phyloP scores from a whole-genome alignment of 164 flowering plant genomes.

The Umbellularia californica region DNA sequence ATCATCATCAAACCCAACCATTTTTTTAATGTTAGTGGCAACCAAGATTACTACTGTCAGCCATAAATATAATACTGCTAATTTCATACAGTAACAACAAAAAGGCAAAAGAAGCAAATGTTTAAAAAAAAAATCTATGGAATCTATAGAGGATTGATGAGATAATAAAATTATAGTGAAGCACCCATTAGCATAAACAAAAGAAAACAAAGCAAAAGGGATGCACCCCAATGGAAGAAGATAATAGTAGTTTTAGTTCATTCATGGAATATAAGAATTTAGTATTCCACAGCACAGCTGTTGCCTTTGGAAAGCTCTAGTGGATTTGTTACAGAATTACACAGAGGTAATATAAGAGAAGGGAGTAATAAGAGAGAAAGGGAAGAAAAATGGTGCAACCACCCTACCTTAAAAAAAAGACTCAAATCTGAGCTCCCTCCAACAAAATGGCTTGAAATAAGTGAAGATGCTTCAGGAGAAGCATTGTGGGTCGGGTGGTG shows the following conservation, averaged over 20 bases:
- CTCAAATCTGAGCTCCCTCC: slow-evolving; percentile 19
- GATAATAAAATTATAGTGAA: slow-evolving; percentile 13
- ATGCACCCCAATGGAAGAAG: slow-evolving; percentile 12
- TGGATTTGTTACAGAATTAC: slow-evolving; percentile 9
- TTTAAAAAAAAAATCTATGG: background rate
- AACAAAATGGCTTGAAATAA: slow-evolving; percentile 19
- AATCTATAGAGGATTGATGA: background rate
- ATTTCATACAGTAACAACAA: slow-evolving; percentile 4
- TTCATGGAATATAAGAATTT: slow-evolving; percentile 14
- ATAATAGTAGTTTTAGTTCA: slow-evolving; percentile 13
- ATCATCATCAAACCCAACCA: background rate
- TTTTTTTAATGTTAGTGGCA: slow-evolving; percentile 2
- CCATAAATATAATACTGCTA: background rate
- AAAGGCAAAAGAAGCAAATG: background rate
- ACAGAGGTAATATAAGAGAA: background rate
- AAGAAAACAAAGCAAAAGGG: slow-evolving; percentile 9
- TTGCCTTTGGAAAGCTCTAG: slow-evolving; percentile 12
- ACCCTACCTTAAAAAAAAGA: slow-evolving; percentile 5
- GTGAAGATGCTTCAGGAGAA: slow-evolving; percentile 10
- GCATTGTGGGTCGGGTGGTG: background rate
- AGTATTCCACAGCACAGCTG: slow-evolving; percentile 13
- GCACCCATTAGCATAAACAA: slow-evolving; percentile 19
- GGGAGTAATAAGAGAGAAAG: background rate
- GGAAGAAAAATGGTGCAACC: slow-evolving; percentile 2
- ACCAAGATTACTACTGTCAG: slow-evolving; percentile 1